These are phyloP conservation scores for Tolypocladium tropicale DNA, from an alignment of 2,329 filamentous ascomycete genomes.

Conservation along the genomic window DNA sequence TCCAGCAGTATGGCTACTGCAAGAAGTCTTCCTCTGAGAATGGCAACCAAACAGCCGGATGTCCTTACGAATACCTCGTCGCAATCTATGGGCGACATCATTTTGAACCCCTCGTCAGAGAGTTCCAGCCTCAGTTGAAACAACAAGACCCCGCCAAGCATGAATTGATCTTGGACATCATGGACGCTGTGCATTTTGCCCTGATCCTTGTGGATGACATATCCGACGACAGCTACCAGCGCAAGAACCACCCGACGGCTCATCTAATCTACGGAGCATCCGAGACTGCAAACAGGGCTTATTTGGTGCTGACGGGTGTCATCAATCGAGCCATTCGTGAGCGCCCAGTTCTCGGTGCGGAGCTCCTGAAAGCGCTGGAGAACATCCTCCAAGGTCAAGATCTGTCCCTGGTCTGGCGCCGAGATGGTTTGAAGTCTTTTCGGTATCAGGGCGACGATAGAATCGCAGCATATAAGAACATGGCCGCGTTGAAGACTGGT, in stretches of 20 bases:
- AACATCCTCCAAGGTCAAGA: slow-evolving; percentile 7
- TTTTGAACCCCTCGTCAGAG: slow-evolving; percentile 4
- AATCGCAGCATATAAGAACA: slow-evolving; percentile 4
- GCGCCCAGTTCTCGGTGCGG: slow-evolving; percentile 4
- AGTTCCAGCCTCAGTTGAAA: slow-evolving; percentile 2
- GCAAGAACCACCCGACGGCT: slow-evolving; percentile 7
- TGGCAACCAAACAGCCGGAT: background rate
- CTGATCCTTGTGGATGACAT: slow-evolving; percentile 8
- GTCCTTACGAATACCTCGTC: slow-evolving; percentile 7
- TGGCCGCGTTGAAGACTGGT: slow-evolving; percentile 7
- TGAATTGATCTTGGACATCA: slow-evolving; percentile 6
- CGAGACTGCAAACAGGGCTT: slow-evolving; percentile 8
- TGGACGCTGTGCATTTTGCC: slow-evolving; percentile 9
- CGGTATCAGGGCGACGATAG: slow-evolving; percentile 1
- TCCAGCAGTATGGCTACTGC: slow-evolving; percentile 3
- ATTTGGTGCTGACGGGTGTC: slow-evolving; percentile 6
- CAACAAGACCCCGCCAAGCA: slow-evolving; percentile 3
- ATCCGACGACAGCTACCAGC: slow-evolving; percentile 7
- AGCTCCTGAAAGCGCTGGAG: slow-evolving; percentile 6
- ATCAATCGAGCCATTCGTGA: slow-evolving; percentile 7
- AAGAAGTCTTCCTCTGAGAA: background rate
- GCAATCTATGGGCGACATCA: slow-evolving; percentile 6
- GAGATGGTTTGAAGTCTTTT: slow-evolving; percentile 6
- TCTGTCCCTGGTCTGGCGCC: slow-evolving; percentile 8
- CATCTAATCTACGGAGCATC: slow-evolving; percentile 7